Percentiles rank a stretch among this genome's conserved stretches.
Conservation (phyloP, 192 early-diverging fungal species). For the Thoreauomyces humboldtii region DNA sequence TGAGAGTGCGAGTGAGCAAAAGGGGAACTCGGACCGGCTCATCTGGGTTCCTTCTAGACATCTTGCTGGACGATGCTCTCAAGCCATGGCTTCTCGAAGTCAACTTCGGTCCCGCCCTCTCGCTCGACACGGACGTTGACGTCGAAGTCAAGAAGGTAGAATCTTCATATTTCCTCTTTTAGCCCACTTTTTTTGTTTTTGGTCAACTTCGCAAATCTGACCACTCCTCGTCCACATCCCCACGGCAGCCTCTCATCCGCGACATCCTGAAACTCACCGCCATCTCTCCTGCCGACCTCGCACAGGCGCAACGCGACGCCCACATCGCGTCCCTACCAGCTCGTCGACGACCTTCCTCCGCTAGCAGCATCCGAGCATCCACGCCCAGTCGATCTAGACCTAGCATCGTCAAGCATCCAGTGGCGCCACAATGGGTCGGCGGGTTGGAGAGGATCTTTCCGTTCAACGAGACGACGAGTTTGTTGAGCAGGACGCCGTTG, state of each 20-base stretch:
- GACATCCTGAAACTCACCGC: slow-evolving; percentile 33
- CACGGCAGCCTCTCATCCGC: slow-evolving; percentile 28
- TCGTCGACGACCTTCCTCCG: background rate
- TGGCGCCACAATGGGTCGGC: slow-evolving; percentile 13
- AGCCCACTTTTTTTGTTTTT: background rate
- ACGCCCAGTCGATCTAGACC: background rate
- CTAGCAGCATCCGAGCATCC: background rate
- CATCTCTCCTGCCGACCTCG: slow-evolving; percentile 26
- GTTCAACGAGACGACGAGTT: slow-evolving; percentile 16
- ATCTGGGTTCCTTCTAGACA: too few species aligned
- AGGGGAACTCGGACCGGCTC: too few species aligned
- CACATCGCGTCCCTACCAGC: background rate
- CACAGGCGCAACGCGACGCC: slow-evolving; percentile 10
- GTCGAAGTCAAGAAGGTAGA: slow-evolving; percentile 42
- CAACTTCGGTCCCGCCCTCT: slow-evolving; percentile 48
- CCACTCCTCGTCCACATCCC: background rate
- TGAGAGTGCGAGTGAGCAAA: too few species aligned
- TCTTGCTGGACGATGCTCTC: slow-evolving; percentile 38
- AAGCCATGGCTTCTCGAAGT: slow-evolving; percentile 52
- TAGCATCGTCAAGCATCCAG: background rate
- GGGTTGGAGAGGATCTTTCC: slow-evolving; percentile 27
- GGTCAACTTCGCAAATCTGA: background rate
- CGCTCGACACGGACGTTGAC: slow-evolving; percentile 42
- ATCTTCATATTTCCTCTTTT: background rate
- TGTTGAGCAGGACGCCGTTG: background rate